phyloP scores from a whole-genome alignment of 2,329 filamentous ascomycete species.

The Arthrobotrys sinensis region DNA sequence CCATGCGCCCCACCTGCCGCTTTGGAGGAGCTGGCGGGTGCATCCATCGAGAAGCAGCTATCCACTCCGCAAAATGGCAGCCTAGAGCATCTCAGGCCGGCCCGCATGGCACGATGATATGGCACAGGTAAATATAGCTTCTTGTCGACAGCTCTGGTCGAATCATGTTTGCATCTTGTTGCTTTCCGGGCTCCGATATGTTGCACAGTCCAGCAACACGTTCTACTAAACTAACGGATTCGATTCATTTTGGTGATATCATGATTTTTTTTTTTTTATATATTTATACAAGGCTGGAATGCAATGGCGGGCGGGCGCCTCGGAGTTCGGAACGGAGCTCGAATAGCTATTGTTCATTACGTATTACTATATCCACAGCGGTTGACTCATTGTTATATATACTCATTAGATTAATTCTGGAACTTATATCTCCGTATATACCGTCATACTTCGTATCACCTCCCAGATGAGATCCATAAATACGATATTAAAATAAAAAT shows the following conservation, averaged over 20 bases:
- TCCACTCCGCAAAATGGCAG: slow-evolving; percentile 41
- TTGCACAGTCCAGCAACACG: slow-evolving; percentile 20
- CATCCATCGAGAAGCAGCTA: slow-evolving; percentile 45
- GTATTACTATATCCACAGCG: no score
- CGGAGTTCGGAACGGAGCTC: neutral
- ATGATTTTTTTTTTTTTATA: neutral
- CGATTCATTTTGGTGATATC: neutral
- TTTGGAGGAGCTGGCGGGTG: slow-evolving; percentile 44
- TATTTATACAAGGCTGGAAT: neutral
- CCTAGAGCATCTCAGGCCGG: slow-evolving; percentile 39
- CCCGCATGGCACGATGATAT: neutral
- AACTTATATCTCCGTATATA: slow-evolving; percentile 3
- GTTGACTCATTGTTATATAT: slow-evolving; percentile 8
- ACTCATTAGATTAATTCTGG: slow-evolving; percentile 26
- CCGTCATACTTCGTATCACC: slow-evolving; percentile 23
- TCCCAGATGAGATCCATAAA: slow-evolving; percentile 12
- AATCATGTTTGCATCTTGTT: slow-evolving; percentile 30
- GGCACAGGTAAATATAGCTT: slow-evolving; percentile 11
- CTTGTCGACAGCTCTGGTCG: neutral
- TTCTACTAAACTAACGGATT: neutral
- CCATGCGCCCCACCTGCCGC: slow-evolving; percentile 56
- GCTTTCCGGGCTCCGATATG: slow-evolving; percentile 24
- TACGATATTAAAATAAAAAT: slow-evolving; percentile 14
- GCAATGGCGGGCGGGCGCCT: neutral
- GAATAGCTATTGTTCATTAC: neutral